These are phyloP conservation scores for Dendrocalamus latiflorus DNA, from an alignment of 202 grass and related monocot species.

Conservation along the genomic window DNA sequence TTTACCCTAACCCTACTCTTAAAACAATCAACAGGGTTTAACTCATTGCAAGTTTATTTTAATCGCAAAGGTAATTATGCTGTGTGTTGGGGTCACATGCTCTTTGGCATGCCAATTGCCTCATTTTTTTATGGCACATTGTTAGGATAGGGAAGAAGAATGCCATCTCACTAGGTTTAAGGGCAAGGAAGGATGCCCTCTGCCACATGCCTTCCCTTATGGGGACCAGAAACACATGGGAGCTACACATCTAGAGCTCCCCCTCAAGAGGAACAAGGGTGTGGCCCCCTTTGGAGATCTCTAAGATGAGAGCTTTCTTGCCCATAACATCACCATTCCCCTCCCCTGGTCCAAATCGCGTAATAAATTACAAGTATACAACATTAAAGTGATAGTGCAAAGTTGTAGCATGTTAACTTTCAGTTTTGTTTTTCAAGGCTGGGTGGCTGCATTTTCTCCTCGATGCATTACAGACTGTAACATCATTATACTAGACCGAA, in stretches of 20 bases:
- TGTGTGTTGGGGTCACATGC: conserved; percentile 77
- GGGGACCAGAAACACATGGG: conserved; percentile 74
- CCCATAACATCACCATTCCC: conserved; percentile 32
- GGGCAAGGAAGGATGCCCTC: conserved; percentile 44
- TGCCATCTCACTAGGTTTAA: conserved; percentile 40
- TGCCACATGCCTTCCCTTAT: conserved; percentile 58
- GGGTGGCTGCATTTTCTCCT: not conserved
- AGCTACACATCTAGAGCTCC: conserved; percentile 55
- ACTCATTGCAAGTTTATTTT: conserved; percentile 37
- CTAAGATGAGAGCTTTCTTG: conserved; percentile 41
- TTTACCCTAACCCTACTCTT: conserved; percentile 37
- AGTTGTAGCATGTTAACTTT: not conserved
- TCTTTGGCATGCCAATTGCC: conserved; percentile 45
- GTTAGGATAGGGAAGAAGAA: conserved; percentile 35
- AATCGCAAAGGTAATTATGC: conserved; percentile 62
- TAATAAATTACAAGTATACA: conserved; percentile 16
- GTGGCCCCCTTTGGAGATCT: conserved; percentile 40
- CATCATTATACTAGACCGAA: not conserved
- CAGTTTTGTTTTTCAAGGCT: not conserved
- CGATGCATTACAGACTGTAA: not conserved
- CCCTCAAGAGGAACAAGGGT: conserved; percentile 36
- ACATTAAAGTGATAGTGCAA: not conserved
- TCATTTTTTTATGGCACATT: conserved; percentile 27
- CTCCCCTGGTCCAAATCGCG: conserved; percentile 17
- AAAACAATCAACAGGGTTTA: conserved; percentile 29